Evolutionary conservation across 2,329 filamentous ascomycete genomes (phyloP), one percentile per base, ranked within the genome.

Genomic region (Sporothrix protearum): DNA sequence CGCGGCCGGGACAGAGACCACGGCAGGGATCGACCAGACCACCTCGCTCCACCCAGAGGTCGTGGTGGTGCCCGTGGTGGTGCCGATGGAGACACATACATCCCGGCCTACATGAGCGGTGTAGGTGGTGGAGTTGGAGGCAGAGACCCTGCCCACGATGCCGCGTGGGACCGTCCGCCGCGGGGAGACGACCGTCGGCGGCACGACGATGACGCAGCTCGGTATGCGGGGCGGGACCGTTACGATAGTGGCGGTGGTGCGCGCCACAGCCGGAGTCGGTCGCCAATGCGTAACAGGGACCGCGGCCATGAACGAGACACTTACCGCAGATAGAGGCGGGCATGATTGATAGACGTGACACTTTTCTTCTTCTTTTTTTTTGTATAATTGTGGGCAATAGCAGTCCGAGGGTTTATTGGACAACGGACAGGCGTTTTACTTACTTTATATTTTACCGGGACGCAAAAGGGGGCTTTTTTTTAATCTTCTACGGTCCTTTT

Each of bases 191-290:
- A 84, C 19, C 77, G 82, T 2, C 78, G 80, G 42, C 79, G 80
- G 0, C 75, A 80, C 42, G 80, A 83, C 25, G 80, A 82, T 42
- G 80, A 82, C 14, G 74, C 78, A 49, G 45, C 76, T 75, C 42
- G 77, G 74, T 42, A 78, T 77, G 30, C 30, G 0, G 53, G 61
- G 9, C 61, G 70, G 8, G 73, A 75, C 1, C 72, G 74, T 12
- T 80, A 78, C 47, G 79, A 80, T 3, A 80, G 81, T 47, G 78
- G 82, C 55, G 77, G 45, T 2, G 64, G 64, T 16, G 42, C 76
- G 25, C 79, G 83, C 69, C 79, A 82, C 25, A 85, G 84, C 72
- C 80, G 83, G 33, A 85, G 84, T 76, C 80, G 83, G 42, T 85
- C 83, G 45, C 83, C 80, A 1, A 64, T 77, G 9, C 78, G 81